Conservation (phyloP, 306 rosid species). For the Myrica gale region DNA sequence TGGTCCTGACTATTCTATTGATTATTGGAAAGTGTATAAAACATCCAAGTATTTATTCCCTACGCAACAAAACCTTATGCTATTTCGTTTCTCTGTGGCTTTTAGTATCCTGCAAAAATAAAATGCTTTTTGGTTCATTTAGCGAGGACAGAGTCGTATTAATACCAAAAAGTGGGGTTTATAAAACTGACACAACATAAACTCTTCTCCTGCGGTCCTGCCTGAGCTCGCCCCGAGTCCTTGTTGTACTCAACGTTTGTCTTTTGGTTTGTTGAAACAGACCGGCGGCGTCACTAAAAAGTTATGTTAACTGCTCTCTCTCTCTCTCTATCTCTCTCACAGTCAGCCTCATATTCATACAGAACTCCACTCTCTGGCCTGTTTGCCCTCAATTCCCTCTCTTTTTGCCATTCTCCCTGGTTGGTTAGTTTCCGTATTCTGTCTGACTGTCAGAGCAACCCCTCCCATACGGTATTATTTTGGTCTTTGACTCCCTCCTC, state of each 20-base stretch:
- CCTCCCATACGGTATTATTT: not conserved
- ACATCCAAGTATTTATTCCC: too few species aligned
- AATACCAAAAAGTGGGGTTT: constrained; percentile 14
- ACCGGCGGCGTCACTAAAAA: constrained; percentile 40
- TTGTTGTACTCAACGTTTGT: constrained; percentile 30
- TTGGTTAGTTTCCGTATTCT: not conserved
- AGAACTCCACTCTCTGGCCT: not conserved
- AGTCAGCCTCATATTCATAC: not conserved
- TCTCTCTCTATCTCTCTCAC: not conserved
- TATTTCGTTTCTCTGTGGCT: too few species aligned
- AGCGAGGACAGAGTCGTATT: constrained; percentile 29
- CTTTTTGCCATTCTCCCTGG: not conserved
- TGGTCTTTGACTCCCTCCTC: not conserved
- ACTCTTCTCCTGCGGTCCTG: constrained; percentile 23
- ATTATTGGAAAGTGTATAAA: too few species aligned
- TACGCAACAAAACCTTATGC: too few species aligned
- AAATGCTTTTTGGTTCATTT: not conserved
- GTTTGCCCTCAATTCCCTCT: not conserved
- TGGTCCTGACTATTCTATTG: too few species aligned
- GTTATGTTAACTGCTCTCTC: too few species aligned
- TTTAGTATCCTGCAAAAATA: not conserved
- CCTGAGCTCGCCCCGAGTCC: constrained; percentile 24
- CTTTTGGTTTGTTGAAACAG: constrained; percentile 24
- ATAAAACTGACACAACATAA: constrained; percentile 17
- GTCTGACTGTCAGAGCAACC: not conserved